A percentile compares a stretch with the other conserved stretches of the same genome.
phyloP scores from a whole-genome alignment of 495 filamentous ascomycete genomes.

The Penicillium odoratum region DNA sequence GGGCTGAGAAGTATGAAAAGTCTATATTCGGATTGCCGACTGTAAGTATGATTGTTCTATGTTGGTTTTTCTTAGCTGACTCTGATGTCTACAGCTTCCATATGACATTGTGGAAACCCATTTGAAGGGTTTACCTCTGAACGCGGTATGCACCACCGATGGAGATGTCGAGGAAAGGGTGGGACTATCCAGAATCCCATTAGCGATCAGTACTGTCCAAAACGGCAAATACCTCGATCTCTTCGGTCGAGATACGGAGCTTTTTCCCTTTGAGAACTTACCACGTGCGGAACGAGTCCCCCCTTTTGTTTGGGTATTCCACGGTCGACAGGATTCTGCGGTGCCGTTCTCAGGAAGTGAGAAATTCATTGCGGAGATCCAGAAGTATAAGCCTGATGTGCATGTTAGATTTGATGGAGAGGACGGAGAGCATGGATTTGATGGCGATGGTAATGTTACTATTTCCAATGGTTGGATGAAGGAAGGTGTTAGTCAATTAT shows the following conservation, averaged over 20 bases:
- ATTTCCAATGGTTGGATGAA: slow-evolving; percentile 17
- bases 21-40: slow-evolving; percentile 16
- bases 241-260: slow-evolving; percentile 9
- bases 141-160: slow-evolving; percentile 6
- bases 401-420: slow-evolving; percentile 6
- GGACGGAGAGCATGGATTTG: slow-evolving; percentile 26
- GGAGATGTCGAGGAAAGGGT: not conserved
- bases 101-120: slow-evolving; percentile 16
- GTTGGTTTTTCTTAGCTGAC: not conserved
- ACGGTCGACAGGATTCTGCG: slow-evolving; percentile 23
- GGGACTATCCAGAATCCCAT: slow-evolving; percentile 1
- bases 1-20: slow-evolving; percentile 14
- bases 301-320: slow-evolving; percentile 19
- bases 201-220: slow-evolving; percentile 19
- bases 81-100: slow-evolving; percentile 3
- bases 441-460: slow-evolving; percentile 6
- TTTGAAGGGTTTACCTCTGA: slow-evolving; percentile 1
- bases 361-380: slow-evolving; percentile 8
- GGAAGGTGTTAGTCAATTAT: slow-evolving; percentile 8
- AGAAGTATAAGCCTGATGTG: slow-evolving; percentile 4
- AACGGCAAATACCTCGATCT: slow-evolving; percentile 22
- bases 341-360: slow-evolving; percentile 16
- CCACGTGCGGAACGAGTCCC: not conserved
- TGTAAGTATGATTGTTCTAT: not conserved
- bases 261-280: slow-evolving; percentile 18